Conservation (phyloP, 2,329 filamentous ascomycete genomes). For the Cladosporium phlei region DNA sequence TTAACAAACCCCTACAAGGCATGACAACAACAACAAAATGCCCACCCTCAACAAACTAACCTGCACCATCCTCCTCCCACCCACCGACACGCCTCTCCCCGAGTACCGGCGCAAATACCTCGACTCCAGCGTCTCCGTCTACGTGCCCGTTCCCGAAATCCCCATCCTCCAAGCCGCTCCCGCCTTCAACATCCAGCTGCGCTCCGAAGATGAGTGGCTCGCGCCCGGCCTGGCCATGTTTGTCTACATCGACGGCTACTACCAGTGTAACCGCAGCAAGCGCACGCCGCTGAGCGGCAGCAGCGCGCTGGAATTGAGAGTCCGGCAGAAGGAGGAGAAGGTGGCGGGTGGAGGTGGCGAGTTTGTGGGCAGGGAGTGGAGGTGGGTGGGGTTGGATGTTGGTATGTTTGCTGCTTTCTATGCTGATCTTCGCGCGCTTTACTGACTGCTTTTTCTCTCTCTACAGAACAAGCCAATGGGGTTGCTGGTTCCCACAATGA, state of each 20-base stretch:
- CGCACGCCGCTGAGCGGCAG: slow-evolving; percentile 20
- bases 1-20: not conserved
- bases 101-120: slow-evolving; percentile 49
- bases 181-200: slow-evolving; percentile 46
- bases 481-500: slow-evolving; percentile 31
- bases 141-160: slow-evolving; percentile 47
- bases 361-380: slow-evolving; percentile 51
- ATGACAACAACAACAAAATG: slow-evolving; percentile 37
- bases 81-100: slow-evolving; percentile 39
- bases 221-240: slow-evolving; percentile 50
- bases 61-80: slow-evolving; percentile 48
- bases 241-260: slow-evolving; percentile 54
- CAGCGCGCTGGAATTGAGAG: slow-evolving; percentile 31
- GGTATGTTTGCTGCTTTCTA: slow-evolving; percentile 33
- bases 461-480: slow-evolving; percentile 36
- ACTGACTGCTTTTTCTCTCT: not conserved
- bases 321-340: slow-evolving; percentile 52
- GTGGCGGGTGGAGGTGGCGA: slow-evolving; percentile 35
- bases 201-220: slow-evolving; percentile 48
- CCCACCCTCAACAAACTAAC: slow-evolving; percentile 50
- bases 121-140: slow-evolving; percentile 50
- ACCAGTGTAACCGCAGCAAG: slow-evolving; percentile 54
- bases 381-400: slow-evolving; percentile 47
- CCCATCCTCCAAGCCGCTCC: slow-evolving; percentile 16
- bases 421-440: not conserved